Percentiles rank a stretch among this genome's conserved stretches.
Evolutionary conservation across 2,329 filamentous ascomycete species (phyloP).

Genomic region (Xylaria sp.): DNA sequence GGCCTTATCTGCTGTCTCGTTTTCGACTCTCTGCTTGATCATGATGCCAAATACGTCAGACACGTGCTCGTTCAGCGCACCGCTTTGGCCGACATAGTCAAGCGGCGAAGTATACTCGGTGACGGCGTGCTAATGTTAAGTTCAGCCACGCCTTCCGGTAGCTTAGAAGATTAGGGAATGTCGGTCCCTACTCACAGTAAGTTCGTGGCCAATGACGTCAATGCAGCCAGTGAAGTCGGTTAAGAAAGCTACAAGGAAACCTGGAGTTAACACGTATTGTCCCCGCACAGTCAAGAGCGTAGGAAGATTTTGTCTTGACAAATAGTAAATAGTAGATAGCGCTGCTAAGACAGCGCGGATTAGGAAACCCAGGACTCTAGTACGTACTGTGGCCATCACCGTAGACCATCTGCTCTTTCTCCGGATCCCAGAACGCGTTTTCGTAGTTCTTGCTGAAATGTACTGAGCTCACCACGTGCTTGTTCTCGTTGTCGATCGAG

Average conservation of each 20-base stretch:
- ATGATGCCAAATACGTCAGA: slow-evolving; percentile 61
- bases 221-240: slow-evolving; percentile 54
- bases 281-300: background rate
- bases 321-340: background rate
- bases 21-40: slow-evolving; percentile 55
- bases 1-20: slow-evolving; percentile 48
- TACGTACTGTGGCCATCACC: slow-evolving; percentile 51
- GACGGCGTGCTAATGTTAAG: slow-evolving; percentile 48
- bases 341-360: background rate
- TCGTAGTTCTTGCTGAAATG: slow-evolving; percentile 54
- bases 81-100: slow-evolving; percentile 53
- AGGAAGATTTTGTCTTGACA: background rate
- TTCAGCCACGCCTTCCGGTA: background rate
- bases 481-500: slow-evolving; percentile 55
- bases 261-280: background rate
- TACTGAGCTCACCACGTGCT: slow-evolving; percentile 54
- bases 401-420: slow-evolving; percentile 56
- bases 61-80: slow-evolving; percentile 60
- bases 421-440: slow-evolving; percentile 58
- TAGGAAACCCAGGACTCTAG: background rate
- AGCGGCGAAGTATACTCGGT: slow-evolving; percentile 54
- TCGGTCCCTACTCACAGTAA: slow-evolving; percentile 44
- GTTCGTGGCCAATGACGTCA: slow-evolving; percentile 61
- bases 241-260: slow-evolving; percentile 42
- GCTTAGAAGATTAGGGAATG: background rate